phyloP scores from a whole-genome alignment of 2,329 filamentous ascomycete species.

The Hymenoscyphus occultus region DNA sequence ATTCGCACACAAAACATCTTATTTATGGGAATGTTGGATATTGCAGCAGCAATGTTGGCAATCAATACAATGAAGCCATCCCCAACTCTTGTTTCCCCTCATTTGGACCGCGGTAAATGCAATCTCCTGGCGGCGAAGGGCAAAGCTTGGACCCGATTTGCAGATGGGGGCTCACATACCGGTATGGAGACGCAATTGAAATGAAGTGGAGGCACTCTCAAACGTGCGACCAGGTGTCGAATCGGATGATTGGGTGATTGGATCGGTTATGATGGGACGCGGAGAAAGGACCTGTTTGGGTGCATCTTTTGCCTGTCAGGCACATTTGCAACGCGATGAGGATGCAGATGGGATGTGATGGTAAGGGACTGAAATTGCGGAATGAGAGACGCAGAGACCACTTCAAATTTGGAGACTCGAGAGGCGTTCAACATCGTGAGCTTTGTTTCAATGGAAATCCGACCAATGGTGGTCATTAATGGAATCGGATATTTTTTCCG shows the following conservation, averaged over 20 bases:
- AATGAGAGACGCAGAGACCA: background rate
- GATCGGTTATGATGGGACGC: background rate
- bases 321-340: background rate
- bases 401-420: background rate
- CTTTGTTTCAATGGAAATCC: background rate
- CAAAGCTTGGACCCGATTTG: background rate
- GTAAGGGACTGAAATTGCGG: background rate
- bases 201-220: background rate
- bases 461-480: background rate
- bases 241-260: background rate
- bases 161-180: background rate
- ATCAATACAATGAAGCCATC: background rate
- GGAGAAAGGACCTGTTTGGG: background rate
- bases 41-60: background rate
- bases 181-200: background rate
- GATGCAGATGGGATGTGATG: constrained; percentile 2
- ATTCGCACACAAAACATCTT: background rate
- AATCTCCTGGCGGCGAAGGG: background rate
- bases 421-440: background rate
- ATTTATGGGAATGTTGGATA: background rate
- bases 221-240: background rate
- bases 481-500: background rate
- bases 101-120: background rate
- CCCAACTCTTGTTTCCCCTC: background rate
- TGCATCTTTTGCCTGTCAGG: background rate